phyloP scores from a whole-genome alignment of 2,329 filamentous ascomycete species.

The Pseudogymnoascus sp. region DNA sequence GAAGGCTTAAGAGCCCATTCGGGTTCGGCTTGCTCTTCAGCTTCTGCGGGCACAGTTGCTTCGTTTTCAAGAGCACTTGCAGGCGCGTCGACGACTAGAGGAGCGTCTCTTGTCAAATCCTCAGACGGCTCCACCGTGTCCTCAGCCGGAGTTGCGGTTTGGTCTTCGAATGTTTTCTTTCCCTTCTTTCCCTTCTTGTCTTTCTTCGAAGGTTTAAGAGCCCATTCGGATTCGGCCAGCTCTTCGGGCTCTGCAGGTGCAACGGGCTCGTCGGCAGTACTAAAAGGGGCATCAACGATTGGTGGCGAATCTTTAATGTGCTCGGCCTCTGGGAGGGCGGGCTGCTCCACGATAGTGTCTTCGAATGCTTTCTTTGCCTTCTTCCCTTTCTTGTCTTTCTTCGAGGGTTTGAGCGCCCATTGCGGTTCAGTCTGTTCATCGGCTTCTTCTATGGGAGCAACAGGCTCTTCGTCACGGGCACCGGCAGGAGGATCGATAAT shows the following conservation, averaged over 20 bases:
- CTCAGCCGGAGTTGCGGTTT: neutral
- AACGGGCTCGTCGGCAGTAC: neutral
- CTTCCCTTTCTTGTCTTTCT: conserved; percentile 28
- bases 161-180: neutral
- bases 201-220: conserved; percentile 12
- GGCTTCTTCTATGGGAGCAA: conserved; percentile 19
- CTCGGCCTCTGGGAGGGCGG: neutral
- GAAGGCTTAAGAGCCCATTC: neutral
- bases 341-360: neutral
- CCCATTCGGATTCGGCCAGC: neutral
- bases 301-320: neutral
- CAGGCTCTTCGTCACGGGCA: neutral
- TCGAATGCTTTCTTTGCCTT: conserved; percentile 22
- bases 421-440: conserved; percentile 16
- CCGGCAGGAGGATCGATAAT: neutral
- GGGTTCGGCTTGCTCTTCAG: neutral
- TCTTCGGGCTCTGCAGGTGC: neutral
- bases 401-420: conserved; percentile 4
- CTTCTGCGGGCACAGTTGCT: neutral
- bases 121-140: neutral
- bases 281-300: neutral
- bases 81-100: neutral
- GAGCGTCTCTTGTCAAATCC: neutral
- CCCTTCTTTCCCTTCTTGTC: conserved; percentile 33
- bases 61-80: neutral